These are phyloP conservation scores for Gentiana dahurica DNA, from an alignment of 257 asterid species.

Conservation along the genomic window DNA sequence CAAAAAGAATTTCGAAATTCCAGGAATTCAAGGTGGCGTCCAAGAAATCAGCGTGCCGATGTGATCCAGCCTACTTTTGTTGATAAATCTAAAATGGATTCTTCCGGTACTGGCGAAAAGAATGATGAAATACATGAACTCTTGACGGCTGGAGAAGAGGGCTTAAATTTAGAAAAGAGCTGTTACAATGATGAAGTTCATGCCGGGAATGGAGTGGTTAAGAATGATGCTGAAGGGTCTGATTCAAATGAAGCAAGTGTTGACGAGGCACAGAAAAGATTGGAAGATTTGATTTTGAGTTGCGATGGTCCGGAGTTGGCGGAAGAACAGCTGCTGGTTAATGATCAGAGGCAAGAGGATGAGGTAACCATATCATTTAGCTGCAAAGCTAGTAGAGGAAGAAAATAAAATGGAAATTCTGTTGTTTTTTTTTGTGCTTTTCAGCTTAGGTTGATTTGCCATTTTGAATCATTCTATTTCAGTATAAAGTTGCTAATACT, in stretches of 20 bases:
- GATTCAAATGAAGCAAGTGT: conserved; percentile 11
- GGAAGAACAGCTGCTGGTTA: conserved; percentile 40
- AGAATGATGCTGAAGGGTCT: conserved; percentile 13
- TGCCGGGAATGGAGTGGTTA: conserved; percentile 7
- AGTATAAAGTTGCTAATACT: no score
- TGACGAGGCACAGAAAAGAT: conserved; percentile 31
- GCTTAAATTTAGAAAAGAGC: conserved; percentile 11
- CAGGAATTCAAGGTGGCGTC: conserved; percentile 17
- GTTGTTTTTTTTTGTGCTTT: no score
- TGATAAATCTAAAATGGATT: conserved; percentile 17
- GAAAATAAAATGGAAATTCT: no score
- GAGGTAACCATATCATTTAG: conserved; percentile 39
- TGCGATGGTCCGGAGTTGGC: conserved; percentile 38
- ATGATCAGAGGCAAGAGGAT: conserved; percentile 71
- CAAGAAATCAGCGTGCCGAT: conserved; percentile 8
- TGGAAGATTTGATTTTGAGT: conserved; percentile 38
- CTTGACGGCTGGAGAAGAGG: conserved; percentile 10
- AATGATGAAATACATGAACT: conserved; percentile 10
- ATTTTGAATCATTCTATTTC: no score
- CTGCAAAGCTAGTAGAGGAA: conserved; percentile 2
- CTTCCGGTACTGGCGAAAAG: conserved; percentile 1
- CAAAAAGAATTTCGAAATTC: conserved; percentile 10
- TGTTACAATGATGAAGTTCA: conserved; percentile 4
- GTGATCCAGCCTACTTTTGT: conserved; percentile 12
- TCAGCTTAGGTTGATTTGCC: no score